Evolutionary conservation across 108 stramenopile genomes (phyloP), one percentile per base, ranked within the genome.

Genomic region (Fragilaria crotonensis): DNA sequence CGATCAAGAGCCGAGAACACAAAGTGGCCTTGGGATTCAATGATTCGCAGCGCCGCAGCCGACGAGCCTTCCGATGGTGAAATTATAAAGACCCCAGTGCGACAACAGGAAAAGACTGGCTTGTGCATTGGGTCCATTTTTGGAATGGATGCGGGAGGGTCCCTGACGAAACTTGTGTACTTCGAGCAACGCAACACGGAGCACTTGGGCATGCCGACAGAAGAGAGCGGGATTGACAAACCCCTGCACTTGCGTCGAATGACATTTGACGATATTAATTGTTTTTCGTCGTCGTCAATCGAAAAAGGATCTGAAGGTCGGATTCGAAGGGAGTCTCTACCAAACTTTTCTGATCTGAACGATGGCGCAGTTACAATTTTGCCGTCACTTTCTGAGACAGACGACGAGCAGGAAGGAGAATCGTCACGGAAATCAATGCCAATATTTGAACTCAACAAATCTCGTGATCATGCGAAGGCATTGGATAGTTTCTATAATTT

Each of bases 121-220:
- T 31, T 68, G 4, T 81, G 80, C 45, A 81, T 81, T 25, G 80
- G 80, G 26, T 70, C 68, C 56, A 81, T 81, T 48, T 81, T 81
- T 69, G 80, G 80, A 30, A 47, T 76, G 57, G 81, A 83, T 60
- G 81, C 75, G 2, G 98, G 98, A 5, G 98, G 98, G 11, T 96
- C 96, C 3, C 75, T 99, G 4, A 78, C 94, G 14, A 99, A 99
- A 63, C 71, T 99, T 9, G 94, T 99, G 3, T 98, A 98, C 66
- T 97, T 98, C 62, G 93, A 98, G 62, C 71, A 83, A 52, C 62
- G 72, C 57, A 3, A 2, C 1, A 56, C 30, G 1, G 54, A 56
- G 19, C 19, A 11, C 14, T 41, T 41, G 36, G 14, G 14, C 11
- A 41, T 14, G 14, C 11, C 36, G 36, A 14, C 36, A 11, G 36